Evolutionary conservation across 345 rosid genomes (phyloP).

Genomic region (Viola odorata): DNA sequence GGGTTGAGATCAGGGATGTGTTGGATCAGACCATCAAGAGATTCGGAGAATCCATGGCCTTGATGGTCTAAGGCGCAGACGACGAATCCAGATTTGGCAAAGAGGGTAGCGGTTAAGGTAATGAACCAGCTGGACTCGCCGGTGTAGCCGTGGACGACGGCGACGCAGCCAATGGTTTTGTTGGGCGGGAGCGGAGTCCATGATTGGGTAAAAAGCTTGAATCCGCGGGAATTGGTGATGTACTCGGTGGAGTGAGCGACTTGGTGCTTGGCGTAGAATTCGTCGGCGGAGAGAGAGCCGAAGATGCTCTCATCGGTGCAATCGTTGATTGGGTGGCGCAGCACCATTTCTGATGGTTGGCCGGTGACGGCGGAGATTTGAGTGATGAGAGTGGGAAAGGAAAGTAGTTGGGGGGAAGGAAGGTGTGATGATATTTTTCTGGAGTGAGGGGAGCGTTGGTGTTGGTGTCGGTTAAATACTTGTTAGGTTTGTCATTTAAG

Average conservation of each 20-base stretch:
- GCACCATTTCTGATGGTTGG: conserved; percentile 9
- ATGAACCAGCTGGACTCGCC: conserved; percentile 83
- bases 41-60: conserved; percentile 92
- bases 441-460: background rate
- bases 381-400: background rate
- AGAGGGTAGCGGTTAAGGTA: conserved; percentile 65
- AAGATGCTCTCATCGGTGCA: conserved; percentile 62
- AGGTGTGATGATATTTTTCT: background rate
- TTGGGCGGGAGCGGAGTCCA: conserved; percentile 68
- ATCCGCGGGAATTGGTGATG: conserved; percentile 68
- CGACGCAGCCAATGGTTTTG: conserved; percentile 45
- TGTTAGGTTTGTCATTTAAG: too few species aligned
- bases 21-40: conserved; percentile 40
- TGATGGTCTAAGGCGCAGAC: conserved; percentile 92
- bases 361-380: background rate
- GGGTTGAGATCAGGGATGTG: conserved; percentile 76
- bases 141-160: conserved; percentile 91
- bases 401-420: background rate
- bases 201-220: conserved; percentile 78
- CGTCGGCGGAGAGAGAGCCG: conserved; percentile 51
- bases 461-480: background rate
- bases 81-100: conserved; percentile 70
- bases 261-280: conserved; percentile 71
- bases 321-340: conserved; percentile 64
- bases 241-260: conserved; percentile 65